Evolutionary conservation across 352 stramenopile species (phyloP).

Genomic region (Phytophthora pistaciae): DNA sequence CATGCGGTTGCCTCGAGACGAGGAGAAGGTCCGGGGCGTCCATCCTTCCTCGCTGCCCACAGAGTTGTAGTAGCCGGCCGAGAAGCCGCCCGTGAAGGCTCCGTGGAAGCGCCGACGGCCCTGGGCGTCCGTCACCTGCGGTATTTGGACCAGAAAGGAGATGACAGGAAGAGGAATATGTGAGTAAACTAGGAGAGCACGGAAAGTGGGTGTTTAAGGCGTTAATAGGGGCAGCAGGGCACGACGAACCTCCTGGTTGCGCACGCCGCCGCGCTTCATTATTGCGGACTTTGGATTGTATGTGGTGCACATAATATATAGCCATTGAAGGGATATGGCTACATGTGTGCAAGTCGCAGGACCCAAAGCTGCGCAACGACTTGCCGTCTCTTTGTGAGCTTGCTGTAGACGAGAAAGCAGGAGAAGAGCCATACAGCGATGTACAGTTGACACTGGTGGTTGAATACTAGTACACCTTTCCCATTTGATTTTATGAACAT

Average conservation of each 20-base stretch:
- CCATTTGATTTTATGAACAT: constrained; percentile 33
- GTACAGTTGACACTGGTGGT: neutral
- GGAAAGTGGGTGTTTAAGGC: neutral
- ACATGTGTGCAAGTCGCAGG: neutral
- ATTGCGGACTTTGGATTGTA: neutral
- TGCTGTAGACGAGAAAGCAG: constrained; percentile 14
- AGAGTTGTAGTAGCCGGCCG: constrained; percentile 95
- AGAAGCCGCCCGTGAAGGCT: constrained; percentile 95
- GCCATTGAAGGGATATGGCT: constrained; percentile 3
- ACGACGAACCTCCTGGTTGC: constrained; percentile 65
- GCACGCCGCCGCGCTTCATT: constrained; percentile 63
- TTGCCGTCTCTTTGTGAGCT: constrained; percentile 11
- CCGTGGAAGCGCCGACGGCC: constrained; percentile 91
- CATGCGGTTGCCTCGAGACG: constrained; percentile 65
- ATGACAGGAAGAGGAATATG: neutral
- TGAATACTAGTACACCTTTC: neutral
- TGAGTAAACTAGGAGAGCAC: neutral
- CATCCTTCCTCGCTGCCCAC: constrained; percentile 92
- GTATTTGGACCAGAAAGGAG: neutral
- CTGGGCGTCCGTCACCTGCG: constrained; percentile 76
- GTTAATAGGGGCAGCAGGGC: neutral
- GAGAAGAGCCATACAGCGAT: constrained; percentile 2
- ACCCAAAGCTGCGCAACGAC: too few relatives aligned
- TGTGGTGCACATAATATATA: constrained; percentile 7
- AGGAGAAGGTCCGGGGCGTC: constrained; percentile 84